Percentiles rank a stretch among this genome's conserved stretches.
Evolutionary conservation across 257 asterid genomes (phyloP).

Genomic region (Penstemon davidsonii): DNA sequence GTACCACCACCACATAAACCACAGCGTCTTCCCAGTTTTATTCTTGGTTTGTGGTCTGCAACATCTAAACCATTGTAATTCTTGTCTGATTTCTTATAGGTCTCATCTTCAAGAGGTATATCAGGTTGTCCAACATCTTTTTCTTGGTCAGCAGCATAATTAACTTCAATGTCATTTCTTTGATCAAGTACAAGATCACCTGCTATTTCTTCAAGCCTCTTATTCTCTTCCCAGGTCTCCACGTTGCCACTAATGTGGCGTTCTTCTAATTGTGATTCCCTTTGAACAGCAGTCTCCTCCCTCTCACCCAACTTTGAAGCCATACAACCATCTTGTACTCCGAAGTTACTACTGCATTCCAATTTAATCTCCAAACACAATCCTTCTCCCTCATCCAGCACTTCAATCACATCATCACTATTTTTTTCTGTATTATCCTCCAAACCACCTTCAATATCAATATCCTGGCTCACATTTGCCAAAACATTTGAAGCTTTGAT

Average conservation of each 20-base stretch:
- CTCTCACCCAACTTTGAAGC: constrained; percentile 32
- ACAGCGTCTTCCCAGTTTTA: constrained; percentile 85
- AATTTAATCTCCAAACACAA: constrained; percentile 27
- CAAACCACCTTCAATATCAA: constrained; percentile 38
- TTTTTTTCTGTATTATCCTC: constrained; percentile 43
- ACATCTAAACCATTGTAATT: constrained; percentile 32
- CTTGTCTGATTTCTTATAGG: constrained; percentile 31
- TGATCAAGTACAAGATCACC: constrained; percentile 35
- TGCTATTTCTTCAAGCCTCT: constrained; percentile 34
- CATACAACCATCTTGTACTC: constrained; percentile 38
- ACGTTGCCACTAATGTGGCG: constrained; percentile 35
- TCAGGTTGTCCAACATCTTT: constrained; percentile 39
- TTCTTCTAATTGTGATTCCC: constrained; percentile 38
- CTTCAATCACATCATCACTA: constrained; percentile 36
- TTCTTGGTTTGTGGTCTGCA: constrained; percentile 46
- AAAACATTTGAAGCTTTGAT: constrained; percentile 49
- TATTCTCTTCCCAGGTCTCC: constrained; percentile 39
- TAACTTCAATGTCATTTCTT: constrained; percentile 37
- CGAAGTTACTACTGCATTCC: constrained; percentile 32
- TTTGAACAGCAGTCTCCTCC: constrained; percentile 37
- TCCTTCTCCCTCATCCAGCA: constrained; percentile 42
- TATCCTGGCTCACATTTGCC: constrained; percentile 43
- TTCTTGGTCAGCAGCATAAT: constrained; percentile 32
- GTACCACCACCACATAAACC: constrained; percentile 95
- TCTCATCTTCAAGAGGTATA: constrained; percentile 44